Base-by-base conservation (phyloP, 192 early-diverging fungal species). In the Phycomyces blakesleeanus region DNA sequence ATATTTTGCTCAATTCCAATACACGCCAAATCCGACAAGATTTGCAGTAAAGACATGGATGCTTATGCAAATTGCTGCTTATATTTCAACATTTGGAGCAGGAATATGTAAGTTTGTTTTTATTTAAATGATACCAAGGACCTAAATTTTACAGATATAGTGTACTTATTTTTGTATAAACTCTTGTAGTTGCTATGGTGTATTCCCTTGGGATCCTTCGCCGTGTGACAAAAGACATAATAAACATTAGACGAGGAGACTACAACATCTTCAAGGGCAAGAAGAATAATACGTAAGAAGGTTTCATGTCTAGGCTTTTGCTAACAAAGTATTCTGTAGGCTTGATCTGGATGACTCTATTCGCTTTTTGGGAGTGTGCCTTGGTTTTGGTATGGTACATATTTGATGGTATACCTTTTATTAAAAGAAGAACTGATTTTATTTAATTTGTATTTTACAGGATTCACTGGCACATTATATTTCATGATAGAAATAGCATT, bases 251-350 rank as follows among this genome's bases (percentile, higher is more conserved):
- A 57, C 29, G 53, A 26, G 73, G 73, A 0, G 60, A 70, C 51
- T 75, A 75, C 29, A 40, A 51, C 20, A 40, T 75, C 8, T 75
- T 70, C 55, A 68, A 75, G 49, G 68, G 73, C 26, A 75, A 75
- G 20, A 68, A 61, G 55, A 58, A 75, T 37, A 69, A 69, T 51
- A 64, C 59, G 73, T 69, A 54, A 63, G 55, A 50, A 18, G 27
- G 18, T 11, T 52, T 24, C 34, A 51, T 27, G n/a, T n/a, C n/a
- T n/a, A n/a, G n/a, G n/a, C n/a, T 9, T 10, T 47, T 40, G 16
- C 15, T 52, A 22, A 18, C n/a, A 57, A 41, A 40, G 15, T 3
- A 2, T 3, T 61, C 0, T 38, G 9, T 58, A 75, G 73, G 9
- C 55, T 68, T 21, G 60, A 69, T 38, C 22, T 75, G 15, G 73